Base-by-base conservation (phyloP, 2,329 filamentous ascomycete species). In the Didymellaceae sp. region DNA sequence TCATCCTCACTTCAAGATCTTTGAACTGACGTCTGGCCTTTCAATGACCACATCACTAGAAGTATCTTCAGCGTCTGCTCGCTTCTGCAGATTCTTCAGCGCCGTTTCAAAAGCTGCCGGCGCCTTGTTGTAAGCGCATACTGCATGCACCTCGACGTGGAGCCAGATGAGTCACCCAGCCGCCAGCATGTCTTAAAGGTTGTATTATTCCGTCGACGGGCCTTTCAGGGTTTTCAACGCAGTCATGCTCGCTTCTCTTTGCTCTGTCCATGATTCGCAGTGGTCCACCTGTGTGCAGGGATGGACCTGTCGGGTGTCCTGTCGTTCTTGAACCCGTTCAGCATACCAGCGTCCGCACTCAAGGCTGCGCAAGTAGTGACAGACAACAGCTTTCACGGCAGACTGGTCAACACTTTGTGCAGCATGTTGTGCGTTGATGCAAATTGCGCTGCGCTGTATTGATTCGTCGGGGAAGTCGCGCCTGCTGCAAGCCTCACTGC, bases 131-230 rank as follows among this genome's bases (percentile, higher is more conserved):
- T 54, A 49, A 42, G 54, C 46, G 47, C 61, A 57, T 48, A 47
- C 43, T 43, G 61, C 62, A 68, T 70, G 66, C 64, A 63, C 40
- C 33, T 50, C 66, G 54, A 72, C 66, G 68, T 72, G 67, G 56
- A 62, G 32, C 52, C 47, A 46, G 55, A 58, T 71, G 69, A 72
- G 59, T 72, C 69, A 72, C 56, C 54, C 54, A 55, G 40, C 45
- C 48, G 48, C 37, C 48, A 46, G 38, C 42, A 32, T 17, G 37
- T 42, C 37, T 46, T 46, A 39, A 37, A 42, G 48, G 21, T 21
- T 21, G 32, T 32, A n/a, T 42, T 42, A 38, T 46, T 8, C 37
- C 32, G 42, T 46, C 37, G 17, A 52, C 37, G 35, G 33, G 16
- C 42, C 22, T 37, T 47, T 48, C 54, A 61, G 41, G 38, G 55